A percentile compares a stretch with the other conserved stretches of the same genome.
These are phyloP conservation scores for Populus tremula DNA, from an alignment of 345 rosid genomes.

Conservation along the genomic window DNA sequence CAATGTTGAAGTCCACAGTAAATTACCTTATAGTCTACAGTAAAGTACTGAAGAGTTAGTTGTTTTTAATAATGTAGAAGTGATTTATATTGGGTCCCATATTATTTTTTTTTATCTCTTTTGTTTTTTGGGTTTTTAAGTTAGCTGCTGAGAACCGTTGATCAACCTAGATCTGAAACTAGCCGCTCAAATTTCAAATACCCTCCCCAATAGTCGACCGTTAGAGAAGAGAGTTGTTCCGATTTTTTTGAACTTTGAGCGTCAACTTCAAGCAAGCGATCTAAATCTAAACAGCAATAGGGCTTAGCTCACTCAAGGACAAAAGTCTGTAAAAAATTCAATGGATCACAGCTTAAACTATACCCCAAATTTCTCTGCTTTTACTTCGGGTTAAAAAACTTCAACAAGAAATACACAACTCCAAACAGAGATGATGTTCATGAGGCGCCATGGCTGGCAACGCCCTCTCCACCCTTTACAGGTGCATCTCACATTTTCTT, in stretches of 20 bases:
- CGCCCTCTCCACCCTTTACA: constrained; percentile 83
- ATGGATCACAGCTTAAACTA: constrained; percentile 8
- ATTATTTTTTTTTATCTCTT: not conserved
- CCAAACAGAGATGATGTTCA: constrained; percentile 9
- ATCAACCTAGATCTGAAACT: constrained; percentile 1
- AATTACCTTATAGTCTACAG: too few species aligned
- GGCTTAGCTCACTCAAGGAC: not conserved
- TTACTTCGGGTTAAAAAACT: not conserved
- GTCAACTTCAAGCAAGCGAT: not conserved
- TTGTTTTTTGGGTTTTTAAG: not conserved
- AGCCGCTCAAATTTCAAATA: constrained; percentile 45
- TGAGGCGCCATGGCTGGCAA: constrained; percentile 97
- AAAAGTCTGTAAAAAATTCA: not conserved
- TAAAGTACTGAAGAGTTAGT: too few species aligned
- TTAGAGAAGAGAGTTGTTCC: constrained; percentile 13
- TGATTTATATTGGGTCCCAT: not conserved
- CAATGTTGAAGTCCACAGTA: too few species aligned
- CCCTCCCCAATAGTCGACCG: constrained; percentile 31
- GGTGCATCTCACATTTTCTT: constrained; percentile 31
- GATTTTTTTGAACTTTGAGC: not conserved
- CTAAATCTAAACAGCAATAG: not conserved
- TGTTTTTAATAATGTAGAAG: not conserved
- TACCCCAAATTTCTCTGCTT: not conserved
- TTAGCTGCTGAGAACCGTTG: constrained; percentile 10
- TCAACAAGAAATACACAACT: not conserved